Percentiles rank a stretch among this genome's conserved stretches.
Conservation (phyloP, 257 asterid genomes). For the Galeopsis tetrahit region DNA sequence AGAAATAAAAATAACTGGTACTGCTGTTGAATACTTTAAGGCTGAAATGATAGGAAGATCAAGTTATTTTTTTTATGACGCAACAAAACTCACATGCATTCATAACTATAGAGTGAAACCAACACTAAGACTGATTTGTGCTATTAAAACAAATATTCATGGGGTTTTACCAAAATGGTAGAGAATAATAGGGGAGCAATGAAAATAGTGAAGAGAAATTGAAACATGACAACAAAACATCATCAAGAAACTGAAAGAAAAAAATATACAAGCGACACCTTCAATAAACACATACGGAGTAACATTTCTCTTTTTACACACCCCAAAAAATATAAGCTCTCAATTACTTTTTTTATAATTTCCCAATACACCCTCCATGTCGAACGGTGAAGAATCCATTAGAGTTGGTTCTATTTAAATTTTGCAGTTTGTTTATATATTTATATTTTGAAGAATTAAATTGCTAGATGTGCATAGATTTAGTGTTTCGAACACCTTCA, state of each 20-base stretch:
- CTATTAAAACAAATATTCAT: slow-evolving; percentile 12
- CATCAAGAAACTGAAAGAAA: not conserved
- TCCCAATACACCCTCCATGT: not conserved
- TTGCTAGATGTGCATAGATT: not conserved
- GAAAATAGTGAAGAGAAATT: not conserved
- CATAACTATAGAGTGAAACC: slow-evolving; percentile 16
- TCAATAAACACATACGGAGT: not conserved
- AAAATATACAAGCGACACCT: not conserved
- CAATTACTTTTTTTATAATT: too few relatives aligned
- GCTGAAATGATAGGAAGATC: slow-evolving; percentile 63
- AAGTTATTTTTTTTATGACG: slow-evolving; percentile 35
- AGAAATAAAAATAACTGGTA: slow-evolving; percentile 91
- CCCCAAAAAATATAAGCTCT: not conserved
- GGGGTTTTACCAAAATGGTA: not conserved
- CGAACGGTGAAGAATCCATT: not conserved
- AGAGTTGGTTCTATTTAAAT: not conserved
- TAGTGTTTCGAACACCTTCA: slow-evolving; percentile 16
- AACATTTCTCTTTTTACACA: not conserved
- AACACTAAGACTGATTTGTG: slow-evolving; percentile 6
- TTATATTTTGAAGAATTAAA: not conserved
- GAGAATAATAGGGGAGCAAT: not conserved
- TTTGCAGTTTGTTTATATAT: not conserved
- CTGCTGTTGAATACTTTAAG: slow-evolving; percentile 88
- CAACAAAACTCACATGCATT: slow-evolving; percentile 7
- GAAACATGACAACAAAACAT: slow-evolving; percentile 13